Percentiles rank a stretch among this genome's conserved stretches.
phyloP scores from a whole-genome alignment of 2,329 filamentous ascomycete genomes.

The Talaromyces sp. region DNA sequence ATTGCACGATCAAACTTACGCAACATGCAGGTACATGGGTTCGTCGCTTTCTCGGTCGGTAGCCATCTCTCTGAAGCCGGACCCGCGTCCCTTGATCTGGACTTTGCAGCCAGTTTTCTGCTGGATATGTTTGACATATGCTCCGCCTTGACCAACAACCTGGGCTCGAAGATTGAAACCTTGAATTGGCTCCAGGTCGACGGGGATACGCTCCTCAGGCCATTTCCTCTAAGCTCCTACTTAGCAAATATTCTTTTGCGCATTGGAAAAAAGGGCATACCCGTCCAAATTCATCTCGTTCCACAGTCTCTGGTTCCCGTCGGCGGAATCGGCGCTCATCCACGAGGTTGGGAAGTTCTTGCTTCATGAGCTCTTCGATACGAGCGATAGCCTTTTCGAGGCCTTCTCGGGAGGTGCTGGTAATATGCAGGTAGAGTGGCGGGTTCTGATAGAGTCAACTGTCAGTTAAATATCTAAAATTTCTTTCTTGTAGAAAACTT shows the following conservation, averaged over 20 bases:
- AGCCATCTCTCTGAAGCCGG: conserved; percentile 83
- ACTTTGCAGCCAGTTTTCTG: conserved; percentile 91
- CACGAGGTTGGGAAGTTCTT: conserved; percentile 90
- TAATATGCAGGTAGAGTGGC: conserved; percentile 90
- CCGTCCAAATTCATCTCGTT: conserved; percentile 84
- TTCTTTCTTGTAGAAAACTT: conserved; percentile 36
- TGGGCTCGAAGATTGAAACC: conserved; percentile 96
- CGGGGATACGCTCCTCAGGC: conserved; percentile 92
- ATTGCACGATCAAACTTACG: conserved; percentile 50
- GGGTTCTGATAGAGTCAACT: conserved; percentile 60
- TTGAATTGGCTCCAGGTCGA: conserved; percentile 81
- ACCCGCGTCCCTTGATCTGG: conserved; percentile 95
- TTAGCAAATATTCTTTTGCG: neutral
- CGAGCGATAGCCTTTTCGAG: conserved; percentile 80
- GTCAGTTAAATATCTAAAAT: neutral
- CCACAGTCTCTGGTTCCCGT: conserved; percentile 60
- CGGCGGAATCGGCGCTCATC: conserved; percentile 89
- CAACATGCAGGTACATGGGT: conserved; percentile 92
- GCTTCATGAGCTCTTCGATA: conserved; percentile 92
- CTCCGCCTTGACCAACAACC: conserved; percentile 88
- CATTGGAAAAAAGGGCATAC: conserved; percentile 43
- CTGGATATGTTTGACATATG: conserved; percentile 97
- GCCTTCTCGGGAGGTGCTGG: conserved; percentile 85
- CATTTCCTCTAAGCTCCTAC: conserved; percentile 71
- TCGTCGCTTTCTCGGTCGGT: conserved; percentile 92